Conservation (phyloP, 495 filamentous ascomycete genomes). For the Penicillium ochrochloron region DNA sequence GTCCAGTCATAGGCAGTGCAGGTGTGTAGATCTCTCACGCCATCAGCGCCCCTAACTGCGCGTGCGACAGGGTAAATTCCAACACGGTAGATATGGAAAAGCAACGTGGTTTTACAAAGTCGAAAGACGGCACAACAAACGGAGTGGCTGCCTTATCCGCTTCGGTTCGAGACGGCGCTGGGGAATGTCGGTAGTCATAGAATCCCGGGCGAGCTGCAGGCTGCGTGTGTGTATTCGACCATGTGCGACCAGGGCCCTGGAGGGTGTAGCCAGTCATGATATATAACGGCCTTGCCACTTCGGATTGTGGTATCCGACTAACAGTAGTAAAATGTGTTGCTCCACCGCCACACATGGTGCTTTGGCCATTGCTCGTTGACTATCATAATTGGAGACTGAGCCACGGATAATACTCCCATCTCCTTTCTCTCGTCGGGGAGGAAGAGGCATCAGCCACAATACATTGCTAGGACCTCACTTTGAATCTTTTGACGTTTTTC, state of each 20-base stretch:
- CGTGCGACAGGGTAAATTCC: no score
- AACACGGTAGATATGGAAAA: no score
- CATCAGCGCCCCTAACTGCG: not conserved
- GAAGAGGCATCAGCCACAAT: not conserved
- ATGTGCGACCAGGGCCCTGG: not conserved
- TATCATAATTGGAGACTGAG: not conserved
- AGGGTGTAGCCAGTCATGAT: conserved; percentile 25
- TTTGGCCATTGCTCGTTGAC: not conserved
- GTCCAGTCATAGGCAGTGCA: not conserved
- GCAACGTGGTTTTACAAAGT: not conserved
- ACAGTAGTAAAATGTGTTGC: not conserved
- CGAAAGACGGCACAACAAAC: not conserved
- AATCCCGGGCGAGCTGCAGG: not conserved
- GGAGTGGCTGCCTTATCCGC: conserved; percentile 17
- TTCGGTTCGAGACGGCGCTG: not conserved
- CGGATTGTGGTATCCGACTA: conserved; percentile 8
- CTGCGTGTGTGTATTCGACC: not conserved
- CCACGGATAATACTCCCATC: not conserved
- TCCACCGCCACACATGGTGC: conserved; percentile 1
- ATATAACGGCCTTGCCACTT: conserved; percentile 23
- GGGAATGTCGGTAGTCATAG: not conserved
- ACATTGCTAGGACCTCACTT: not conserved
- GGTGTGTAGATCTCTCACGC: not conserved
- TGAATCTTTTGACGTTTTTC: not conserved
- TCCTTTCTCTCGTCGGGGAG: not conserved